Conservation (phyloP, 169 alveolate species). For the Eimeria mitis region DNA sequence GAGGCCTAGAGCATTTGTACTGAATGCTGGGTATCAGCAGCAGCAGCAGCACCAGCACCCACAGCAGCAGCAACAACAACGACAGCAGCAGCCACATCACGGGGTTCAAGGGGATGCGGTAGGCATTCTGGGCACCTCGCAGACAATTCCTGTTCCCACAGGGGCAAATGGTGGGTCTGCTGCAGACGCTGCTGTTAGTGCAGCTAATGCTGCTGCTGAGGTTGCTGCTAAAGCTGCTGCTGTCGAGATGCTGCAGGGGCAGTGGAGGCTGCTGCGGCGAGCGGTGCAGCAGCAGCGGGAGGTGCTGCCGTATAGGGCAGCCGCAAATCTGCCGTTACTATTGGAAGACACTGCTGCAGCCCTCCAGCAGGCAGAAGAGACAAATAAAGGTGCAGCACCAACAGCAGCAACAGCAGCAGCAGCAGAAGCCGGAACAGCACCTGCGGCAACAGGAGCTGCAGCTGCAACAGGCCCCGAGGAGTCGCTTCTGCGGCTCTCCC, state of each 20-base stretch:
- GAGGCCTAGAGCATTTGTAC: neutral
- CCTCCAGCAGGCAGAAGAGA: neutral
- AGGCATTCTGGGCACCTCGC: neutral
- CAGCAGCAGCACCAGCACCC: neutral
- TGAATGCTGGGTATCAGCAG: neutral
- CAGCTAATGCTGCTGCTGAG: neutral
- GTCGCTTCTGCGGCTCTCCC: slow-evolving; percentile 39
- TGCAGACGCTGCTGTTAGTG: neutral
- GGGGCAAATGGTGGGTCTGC: neutral
- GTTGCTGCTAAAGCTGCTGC: neutral
- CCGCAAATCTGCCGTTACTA: slow-evolving; percentile 27
- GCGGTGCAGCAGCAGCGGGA: slow-evolving; percentile 48
- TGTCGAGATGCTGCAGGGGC: slow-evolving; percentile 7
- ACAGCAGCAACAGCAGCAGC: slow-evolving; percentile 6
- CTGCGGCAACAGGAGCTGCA: slow-evolving; percentile 9
- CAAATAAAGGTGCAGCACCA: neutral
- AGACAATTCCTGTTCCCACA: neutral
- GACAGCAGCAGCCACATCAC: neutral
- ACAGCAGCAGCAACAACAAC: neutral
- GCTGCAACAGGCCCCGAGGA: slow-evolving; percentile 14
- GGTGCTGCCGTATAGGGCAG: slow-evolving; percentile 35
- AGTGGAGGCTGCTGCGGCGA: slow-evolving; percentile 61
- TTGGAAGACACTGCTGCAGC: slow-evolving; percentile 13
- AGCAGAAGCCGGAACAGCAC: neutral
- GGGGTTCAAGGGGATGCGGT: neutral